phyloP scores from a whole-genome alignment of 164 flowering plant species.

The Magnolia officinalis region DNA sequence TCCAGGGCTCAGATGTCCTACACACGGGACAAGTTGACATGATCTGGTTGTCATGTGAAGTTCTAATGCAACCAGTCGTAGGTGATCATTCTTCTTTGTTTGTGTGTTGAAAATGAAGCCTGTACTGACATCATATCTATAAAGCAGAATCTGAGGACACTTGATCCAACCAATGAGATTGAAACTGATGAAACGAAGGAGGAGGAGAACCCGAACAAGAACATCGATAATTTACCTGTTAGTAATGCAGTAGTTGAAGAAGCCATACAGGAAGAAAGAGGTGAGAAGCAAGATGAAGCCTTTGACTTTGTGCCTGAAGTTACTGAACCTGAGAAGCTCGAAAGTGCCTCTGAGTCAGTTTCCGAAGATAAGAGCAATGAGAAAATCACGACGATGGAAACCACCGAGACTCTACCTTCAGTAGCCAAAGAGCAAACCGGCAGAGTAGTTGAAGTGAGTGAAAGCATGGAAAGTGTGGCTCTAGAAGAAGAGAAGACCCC shows the following conservation, averaged over 20 bases:
- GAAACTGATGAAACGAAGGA: neutral
- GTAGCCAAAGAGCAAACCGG: neutral
- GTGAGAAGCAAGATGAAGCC: neutral
- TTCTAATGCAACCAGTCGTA: neutral
- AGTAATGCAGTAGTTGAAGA: conserved; percentile 4
- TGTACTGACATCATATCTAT: neutral
- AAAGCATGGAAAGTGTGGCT: too few relatives aligned
- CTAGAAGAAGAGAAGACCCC: neutral
- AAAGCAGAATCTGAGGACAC: neutral
- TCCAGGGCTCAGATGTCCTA: too few relatives aligned
- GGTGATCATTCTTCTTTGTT: neutral
- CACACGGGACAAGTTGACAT: neutral
- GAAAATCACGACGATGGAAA: neutral
- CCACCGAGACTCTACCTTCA: neutral
- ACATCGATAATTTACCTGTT: neutral
- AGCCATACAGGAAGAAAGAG: conserved; percentile 11
- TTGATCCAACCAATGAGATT: neutral
- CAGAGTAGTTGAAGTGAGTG: neutral
- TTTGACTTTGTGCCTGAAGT: neutral
- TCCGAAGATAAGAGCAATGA: neutral
- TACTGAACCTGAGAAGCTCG: neutral
- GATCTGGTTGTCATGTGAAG: neutral
- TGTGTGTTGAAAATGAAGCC: neutral
- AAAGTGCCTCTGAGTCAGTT: neutral
- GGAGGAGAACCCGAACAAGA: neutral